Evolutionary conservation across 352 stramenopile species (phyloP), one percentile per base, ranked within the genome.

Genomic region (Saprolegnia diclina): DNA sequence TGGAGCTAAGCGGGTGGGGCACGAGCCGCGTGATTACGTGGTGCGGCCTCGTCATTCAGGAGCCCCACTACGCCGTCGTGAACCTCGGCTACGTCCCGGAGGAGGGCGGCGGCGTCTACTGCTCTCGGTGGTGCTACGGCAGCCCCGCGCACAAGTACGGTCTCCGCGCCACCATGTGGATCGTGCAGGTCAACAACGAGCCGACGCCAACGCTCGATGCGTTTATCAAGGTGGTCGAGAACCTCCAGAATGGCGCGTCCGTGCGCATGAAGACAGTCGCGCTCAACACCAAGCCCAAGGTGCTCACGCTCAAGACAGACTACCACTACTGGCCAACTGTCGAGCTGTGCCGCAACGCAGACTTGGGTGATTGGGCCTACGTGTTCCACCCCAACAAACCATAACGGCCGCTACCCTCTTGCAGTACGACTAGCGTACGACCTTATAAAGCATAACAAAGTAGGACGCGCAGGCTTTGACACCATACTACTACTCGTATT

Each of bases 291-390:
- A 96, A 96, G 65, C 82, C 83, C 40, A 94, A 91, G 65, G 85
- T 95, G 24, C 90, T 93, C 55, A 96, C 88, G n/a, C 76, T 97
- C 24, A 95, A 95, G 77, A 92, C 82, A 5, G 89, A 96, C 72
- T 95, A 95, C 67, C 82, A 94, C 74, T 97, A 96, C 77, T 97
- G 88, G 87, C 88, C 90, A 44, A 96, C 90, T 5, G 75, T 92
- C 38, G 86, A 97, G 75, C 76, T 97, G 37, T 78, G 73, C 35
- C 77, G 86, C 54, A 14, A 29, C 2, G 32, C 21, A 29, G 72
- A 85, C 22, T 75, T 73, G 46, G 85, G 70, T 67, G 81, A 92
- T 59, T 94, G 85, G 85, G 78, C 86, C 56, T 92, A 92, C 55
- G 80, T 90, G 13, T 77, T 79, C 29, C 79, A 88, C 50, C 42